phyloP scores from a whole-genome alignment of 345 rosid species.

The Arabidopsis arenosa region DNA sequence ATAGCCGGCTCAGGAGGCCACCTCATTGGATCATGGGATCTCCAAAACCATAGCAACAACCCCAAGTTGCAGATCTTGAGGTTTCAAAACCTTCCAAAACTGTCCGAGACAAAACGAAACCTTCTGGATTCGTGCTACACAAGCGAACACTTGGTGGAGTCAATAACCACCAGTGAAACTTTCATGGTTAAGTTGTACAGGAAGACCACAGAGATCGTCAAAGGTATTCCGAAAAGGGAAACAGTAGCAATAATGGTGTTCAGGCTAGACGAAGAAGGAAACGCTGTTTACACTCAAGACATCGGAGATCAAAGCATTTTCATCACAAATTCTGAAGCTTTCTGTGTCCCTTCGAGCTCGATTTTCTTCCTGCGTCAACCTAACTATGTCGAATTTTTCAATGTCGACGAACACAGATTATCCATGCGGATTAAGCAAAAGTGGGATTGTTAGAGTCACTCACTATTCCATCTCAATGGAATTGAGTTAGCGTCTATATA shows the following conservation, averaged over 20 bases:
- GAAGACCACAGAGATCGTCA: not conserved
- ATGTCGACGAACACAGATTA: not conserved
- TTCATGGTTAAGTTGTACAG: not conserved
- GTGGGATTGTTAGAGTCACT: not conserved
- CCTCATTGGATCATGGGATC: not conserved
- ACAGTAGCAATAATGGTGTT: not conserved
- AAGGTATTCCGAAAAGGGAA: not conserved
- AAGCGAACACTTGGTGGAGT: slow-evolving; percentile 1
- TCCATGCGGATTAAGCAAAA: not conserved
- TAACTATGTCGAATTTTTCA: not conserved
- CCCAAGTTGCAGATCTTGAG: not conserved
- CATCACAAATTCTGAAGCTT: not conserved
- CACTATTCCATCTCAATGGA: no score
- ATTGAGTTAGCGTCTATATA: not conserved
- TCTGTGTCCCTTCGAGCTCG: not conserved
- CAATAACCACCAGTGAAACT: not conserved
- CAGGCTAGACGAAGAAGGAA: not conserved
- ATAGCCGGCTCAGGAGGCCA: not conserved
- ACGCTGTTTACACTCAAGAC: not conserved
- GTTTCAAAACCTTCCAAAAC: not conserved
- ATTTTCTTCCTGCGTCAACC: not conserved
- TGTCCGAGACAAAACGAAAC: not conserved
- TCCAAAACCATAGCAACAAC: not conserved
- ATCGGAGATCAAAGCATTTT: not conserved
- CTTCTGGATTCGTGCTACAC: not conserved